Percentiles rank a stretch among this genome's conserved stretches.
Evolutionary conservation across 1,284 basidiomycete species (phyloP).

Genomic region (Wallemia mellicola): DNA sequence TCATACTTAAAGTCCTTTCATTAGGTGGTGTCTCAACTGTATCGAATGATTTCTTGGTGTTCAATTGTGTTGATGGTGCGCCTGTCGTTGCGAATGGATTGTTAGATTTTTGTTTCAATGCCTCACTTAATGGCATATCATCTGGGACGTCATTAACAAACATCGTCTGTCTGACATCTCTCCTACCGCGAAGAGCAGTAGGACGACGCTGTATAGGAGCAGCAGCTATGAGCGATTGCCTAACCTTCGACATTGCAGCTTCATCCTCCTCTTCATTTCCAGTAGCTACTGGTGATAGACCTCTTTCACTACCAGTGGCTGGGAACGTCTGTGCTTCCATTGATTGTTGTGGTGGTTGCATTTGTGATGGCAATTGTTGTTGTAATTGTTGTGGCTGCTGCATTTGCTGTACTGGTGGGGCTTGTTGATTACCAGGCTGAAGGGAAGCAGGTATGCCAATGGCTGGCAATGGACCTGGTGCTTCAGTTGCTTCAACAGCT

Average conservation of each 20-base stretch:
- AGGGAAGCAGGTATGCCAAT: background rate
- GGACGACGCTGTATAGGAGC: background rate
- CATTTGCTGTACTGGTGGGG: background rate
- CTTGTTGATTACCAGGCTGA: background rate
- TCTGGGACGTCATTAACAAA: background rate
- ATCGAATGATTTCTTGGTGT: background rate
- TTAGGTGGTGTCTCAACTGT: background rate
- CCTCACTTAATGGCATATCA: background rate
- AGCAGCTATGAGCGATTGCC: background rate
- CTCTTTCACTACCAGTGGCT: too few species aligned
- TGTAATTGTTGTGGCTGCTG: background rate
- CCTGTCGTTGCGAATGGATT: background rate
- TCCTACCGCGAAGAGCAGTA: background rate
- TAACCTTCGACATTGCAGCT: background rate
- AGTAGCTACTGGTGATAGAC: background rate
- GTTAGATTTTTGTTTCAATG: background rate
- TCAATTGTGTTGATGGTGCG: background rate
- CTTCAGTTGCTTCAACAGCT: background rate
- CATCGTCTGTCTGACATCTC: background rate
- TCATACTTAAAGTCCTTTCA: background rate
- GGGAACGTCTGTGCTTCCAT: too few species aligned
- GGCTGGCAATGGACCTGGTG: background rate
- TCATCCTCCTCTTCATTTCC: background rate
- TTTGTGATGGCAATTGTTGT: too few species aligned
- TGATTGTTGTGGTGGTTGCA: too few species aligned